Percentiles rank a stretch among this genome's conserved stretches.
These are phyloP conservation scores for Calocera viscosa DNA, from an alignment of 768 basidiomycete genomes.

Conservation along the genomic window DNA sequence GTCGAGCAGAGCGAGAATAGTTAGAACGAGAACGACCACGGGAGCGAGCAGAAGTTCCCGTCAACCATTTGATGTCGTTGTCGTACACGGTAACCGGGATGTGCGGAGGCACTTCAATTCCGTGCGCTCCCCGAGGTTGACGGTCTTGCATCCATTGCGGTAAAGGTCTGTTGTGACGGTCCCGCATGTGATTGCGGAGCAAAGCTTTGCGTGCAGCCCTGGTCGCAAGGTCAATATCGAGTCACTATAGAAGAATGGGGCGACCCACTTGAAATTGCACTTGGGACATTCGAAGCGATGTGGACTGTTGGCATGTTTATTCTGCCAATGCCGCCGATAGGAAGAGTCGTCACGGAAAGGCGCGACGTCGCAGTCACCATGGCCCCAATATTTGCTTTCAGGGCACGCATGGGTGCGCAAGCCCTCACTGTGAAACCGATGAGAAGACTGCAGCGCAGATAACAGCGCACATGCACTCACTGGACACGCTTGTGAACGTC, in stretches of 20 bases:
- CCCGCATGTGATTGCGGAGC: not conserved
- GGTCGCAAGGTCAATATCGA: not conserved
- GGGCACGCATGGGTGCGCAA: not conserved
- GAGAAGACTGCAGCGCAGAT: not conserved
- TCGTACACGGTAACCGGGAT: not conserved
- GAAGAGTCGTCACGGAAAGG: not conserved
- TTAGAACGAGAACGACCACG: not conserved
- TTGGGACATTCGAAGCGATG: not conserved
- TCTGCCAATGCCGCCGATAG: conserved; percentile 3
- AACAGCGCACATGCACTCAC: not conserved
- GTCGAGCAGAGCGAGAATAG: not conserved
- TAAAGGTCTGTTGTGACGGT: not conserved
- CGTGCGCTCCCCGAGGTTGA: not conserved
- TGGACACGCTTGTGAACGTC: not conserved
- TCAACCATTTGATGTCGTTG: not conserved
- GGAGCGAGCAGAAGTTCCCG: not conserved
- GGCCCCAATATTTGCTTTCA: not conserved
- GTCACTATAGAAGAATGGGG: not conserved
- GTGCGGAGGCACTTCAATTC: not conserved
- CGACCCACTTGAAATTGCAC: not conserved
- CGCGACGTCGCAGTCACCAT: not conserved
- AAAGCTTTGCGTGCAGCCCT: not conserved
- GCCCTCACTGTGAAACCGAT: not conserved
- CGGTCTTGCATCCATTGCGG: not conserved
- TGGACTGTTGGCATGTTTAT: not conserved